phyloP scores from a whole-genome alignment of 352 stramenopile species.

The Globisporangium uncinulatum region DNA sequence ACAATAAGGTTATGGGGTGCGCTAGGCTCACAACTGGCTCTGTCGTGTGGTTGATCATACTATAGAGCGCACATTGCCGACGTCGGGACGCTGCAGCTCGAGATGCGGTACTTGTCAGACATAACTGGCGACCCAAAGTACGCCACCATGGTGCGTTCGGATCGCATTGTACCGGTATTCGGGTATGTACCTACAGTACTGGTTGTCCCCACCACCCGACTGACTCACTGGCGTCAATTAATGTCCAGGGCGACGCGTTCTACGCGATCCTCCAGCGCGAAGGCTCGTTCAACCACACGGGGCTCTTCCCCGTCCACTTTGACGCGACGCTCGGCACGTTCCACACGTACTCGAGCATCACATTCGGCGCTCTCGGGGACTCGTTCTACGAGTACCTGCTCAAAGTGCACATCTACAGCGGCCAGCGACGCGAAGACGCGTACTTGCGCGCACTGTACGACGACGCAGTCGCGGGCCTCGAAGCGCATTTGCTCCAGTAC shows the following conservation, averaged over 20 bases:
- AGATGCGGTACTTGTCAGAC: slow-evolving; percentile 74
- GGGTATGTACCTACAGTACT: neutral
- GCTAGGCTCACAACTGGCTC: neutral
- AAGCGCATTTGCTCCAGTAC: slow-evolving; percentile 85
- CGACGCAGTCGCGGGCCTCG: slow-evolving; percentile 89
- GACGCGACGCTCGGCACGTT: slow-evolving; percentile 31
- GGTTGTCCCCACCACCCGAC: too few relatives aligned
- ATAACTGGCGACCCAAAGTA: slow-evolving; percentile 78
- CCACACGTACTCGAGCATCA: slow-evolving; percentile 43
- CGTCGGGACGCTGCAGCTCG: slow-evolving; percentile 79
- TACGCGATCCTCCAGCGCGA: slow-evolving; percentile 68
- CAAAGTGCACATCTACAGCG: slow-evolving; percentile 97
- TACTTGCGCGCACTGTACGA: slow-evolving; percentile 91
- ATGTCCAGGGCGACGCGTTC: slow-evolving; percentile 60
- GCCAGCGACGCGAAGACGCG: slow-evolving; percentile 54
- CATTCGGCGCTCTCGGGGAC: slow-evolving; percentile 93
- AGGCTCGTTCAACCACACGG: slow-evolving; percentile 65
- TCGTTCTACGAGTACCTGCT: slow-evolving; percentile 99
- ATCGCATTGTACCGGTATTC: neutral
- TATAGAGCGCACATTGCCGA: slow-evolving; percentile 72
- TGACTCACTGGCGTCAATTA: neutral
- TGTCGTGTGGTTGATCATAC: neutral
- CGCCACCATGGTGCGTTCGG: slow-evolving; percentile 34
- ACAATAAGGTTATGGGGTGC: too few relatives aligned
- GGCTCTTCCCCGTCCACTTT: slow-evolving; percentile 88